Evolutionary conservation across 2,329 filamentous ascomycete species (phyloP).

Genomic region (Xylaria sp.): DNA sequence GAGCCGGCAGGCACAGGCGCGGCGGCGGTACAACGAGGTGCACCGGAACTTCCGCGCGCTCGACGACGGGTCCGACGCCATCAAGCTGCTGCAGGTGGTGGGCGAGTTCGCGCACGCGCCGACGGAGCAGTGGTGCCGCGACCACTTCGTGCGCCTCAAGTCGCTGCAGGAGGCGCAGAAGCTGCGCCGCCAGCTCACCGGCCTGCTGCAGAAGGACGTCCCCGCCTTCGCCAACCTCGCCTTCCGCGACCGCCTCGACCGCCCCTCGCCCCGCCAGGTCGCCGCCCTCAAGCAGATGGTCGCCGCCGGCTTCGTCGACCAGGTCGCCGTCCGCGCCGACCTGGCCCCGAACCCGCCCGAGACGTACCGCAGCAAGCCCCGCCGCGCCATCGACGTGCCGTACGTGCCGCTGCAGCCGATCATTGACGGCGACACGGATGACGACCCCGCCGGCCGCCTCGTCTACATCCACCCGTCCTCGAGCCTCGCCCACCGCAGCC

Average conservation of each 20-base stretch:
- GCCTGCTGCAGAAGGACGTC: slow-evolving; percentile 76
- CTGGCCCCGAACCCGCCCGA: slow-evolving; percentile 74
- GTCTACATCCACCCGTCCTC: slow-evolving; percentile 91
- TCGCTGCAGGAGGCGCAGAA: slow-evolving; percentile 84
- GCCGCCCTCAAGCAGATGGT: slow-evolving; percentile 87
- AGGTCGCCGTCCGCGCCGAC: slow-evolving; percentile 90
- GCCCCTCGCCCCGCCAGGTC: slow-evolving; percentile 68
- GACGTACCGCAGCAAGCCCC: slow-evolving; percentile 64
- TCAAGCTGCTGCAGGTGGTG: slow-evolving; percentile 87
- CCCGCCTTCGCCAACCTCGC: slow-evolving; percentile 62
- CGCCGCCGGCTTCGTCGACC: slow-evolving; percentile 90
- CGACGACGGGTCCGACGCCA: slow-evolving; percentile 82
- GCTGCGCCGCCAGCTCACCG: slow-evolving; percentile 79
- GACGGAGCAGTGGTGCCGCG: slow-evolving; percentile 73
- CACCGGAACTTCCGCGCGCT: slow-evolving; percentile 79
- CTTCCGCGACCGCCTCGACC: slow-evolving; percentile 59
- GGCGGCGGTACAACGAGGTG: slow-evolving; percentile 66
- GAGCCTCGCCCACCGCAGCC: slow-evolving; percentile 69
- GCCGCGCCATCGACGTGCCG: slow-evolving; percentile 87
- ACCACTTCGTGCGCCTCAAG: slow-evolving; percentile 86
- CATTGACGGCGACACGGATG: slow-evolving; percentile 43
- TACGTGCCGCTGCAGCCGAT: slow-evolving; percentile 84
- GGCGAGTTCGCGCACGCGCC: slow-evolving; percentile 81
- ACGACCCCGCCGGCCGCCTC: slow-evolving; percentile 58
- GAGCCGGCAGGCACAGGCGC: slow-evolving; percentile 66